Base-by-base conservation (phyloP, 1,284 basidiomycete species). In the Pyrrhoderma lamaoense region DNA sequence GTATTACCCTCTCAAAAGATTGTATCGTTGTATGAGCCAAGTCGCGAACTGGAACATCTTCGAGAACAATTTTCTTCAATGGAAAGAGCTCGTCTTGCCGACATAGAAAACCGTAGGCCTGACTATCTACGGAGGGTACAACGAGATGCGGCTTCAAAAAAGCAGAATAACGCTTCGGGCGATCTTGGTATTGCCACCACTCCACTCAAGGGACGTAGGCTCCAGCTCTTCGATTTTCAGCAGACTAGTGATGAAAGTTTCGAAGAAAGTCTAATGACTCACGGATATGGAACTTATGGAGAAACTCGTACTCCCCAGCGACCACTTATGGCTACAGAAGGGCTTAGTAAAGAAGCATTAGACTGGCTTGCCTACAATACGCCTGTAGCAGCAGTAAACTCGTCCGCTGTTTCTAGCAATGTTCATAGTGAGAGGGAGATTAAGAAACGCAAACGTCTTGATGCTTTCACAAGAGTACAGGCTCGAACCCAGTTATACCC, bases 241-340 rank as follows among this genome's bases (percentile, higher is more conserved):
- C 82, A 85, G 65, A 87, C 85, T 0, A 84, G 82, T 7, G 85
- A 85, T 49, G 85, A 87, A 66, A 86, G 83, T 61, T 88, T 89
- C 58, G 85, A 87, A 61, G 82, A 87, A 65, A 83, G 82, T 57
- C 64, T 87, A 37, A 83, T 87, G 75, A 83, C 82, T 22, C 82
- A 84, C 21, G 84, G 85, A 9, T 87, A 87, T 62, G 84, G 80
- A 2, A 75, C 58, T 25, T 60, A 63, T 55, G 60, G 53, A 25
- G 66, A 65, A 42, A 61, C 64, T 8, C 57, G 62, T 47, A 64
- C 63, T 1, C 62, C 65, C 3, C 46, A 55, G 19, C 52, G 47
- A 1, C 57, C 57, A 21, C 51, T 51, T 23, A 36, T 34, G 8
- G 34, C 47, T 23, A 61, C 59, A 39, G 49, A 55, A 8, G 50